phyloP scores from a whole-genome alignment of 768 basidiomycete genomes.

The Russula earlei region DNA sequence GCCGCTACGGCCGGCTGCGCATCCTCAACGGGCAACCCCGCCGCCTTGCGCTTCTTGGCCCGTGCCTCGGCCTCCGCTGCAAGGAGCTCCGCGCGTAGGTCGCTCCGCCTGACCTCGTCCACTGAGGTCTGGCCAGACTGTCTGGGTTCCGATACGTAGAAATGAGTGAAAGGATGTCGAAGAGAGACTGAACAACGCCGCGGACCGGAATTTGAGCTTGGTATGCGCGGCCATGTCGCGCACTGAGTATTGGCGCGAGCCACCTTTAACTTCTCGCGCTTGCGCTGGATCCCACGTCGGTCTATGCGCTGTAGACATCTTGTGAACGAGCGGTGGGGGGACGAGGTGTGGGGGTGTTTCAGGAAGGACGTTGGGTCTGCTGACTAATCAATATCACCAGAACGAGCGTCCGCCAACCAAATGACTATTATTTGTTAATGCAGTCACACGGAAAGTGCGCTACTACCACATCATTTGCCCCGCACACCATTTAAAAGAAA shows the following conservation, averaged over 20 bases:
- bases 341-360: not conserved
- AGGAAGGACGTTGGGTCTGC: not conserved
- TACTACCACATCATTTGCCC: too few relatives aligned
- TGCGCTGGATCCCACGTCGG: constrained; percentile 98
- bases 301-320: constrained; percentile 77
- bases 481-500: too few relatives aligned
- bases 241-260: constrained; percentile 87
- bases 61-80: constrained; percentile 79
- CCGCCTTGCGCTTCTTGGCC: constrained; percentile 88
- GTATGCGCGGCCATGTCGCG: constrained; percentile 93
- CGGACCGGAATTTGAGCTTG: constrained; percentile 93
- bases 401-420: not conserved
- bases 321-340: not conserved
- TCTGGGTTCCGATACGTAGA: constrained; percentile 28
- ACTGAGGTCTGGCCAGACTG: constrained; percentile 86
- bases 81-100: constrained; percentile 76
- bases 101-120: constrained; percentile 65
- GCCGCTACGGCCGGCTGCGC: constrained; percentile 31
- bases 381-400: constrained; percentile 1
- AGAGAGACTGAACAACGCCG: not conserved
- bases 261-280: constrained; percentile 84
- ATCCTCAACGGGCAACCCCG: constrained; percentile 43
- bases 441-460: too few relatives aligned
- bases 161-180: not conserved
- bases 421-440: too few relatives aligned